phyloP scores from a whole-genome alignment of 2,329 filamentous ascomycete species.

The Phialophora chinensis region DNA sequence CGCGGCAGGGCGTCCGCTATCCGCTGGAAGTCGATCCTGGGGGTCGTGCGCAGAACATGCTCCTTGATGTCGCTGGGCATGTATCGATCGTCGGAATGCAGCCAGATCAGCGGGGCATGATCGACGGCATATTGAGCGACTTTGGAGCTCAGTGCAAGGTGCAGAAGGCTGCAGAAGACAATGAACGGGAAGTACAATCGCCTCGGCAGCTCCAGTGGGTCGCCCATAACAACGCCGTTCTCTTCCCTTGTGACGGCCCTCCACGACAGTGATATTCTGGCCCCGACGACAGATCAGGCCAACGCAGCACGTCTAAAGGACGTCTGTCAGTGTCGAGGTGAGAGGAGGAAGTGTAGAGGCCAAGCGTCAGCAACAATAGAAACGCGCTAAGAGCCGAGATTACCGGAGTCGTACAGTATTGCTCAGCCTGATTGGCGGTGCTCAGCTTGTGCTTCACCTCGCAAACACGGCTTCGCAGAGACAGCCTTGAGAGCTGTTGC shows the following conservation, averaged over 20 bases:
- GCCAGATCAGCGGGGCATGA: conserved; percentile 56
- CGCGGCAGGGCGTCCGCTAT: conserved; percentile 49
- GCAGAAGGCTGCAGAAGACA: background rate
- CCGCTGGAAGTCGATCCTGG: conserved; percentile 51
- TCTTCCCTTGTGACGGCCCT: background rate
- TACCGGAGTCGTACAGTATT: background rate
- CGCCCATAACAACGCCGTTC: background rate
- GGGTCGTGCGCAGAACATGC: conserved; percentile 55
- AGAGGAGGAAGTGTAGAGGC: background rate
- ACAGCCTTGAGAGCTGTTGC: too few relatives aligned
- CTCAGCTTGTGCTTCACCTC: too few relatives aligned
- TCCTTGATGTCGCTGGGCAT: conserved; percentile 56
- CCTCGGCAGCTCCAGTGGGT: background rate
- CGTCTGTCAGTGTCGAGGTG: background rate
- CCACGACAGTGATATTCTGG: background rate
- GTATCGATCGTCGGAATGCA: conserved; percentile 56
- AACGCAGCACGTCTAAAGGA: background rate
- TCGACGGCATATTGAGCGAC: background rate
- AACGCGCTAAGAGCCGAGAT: conserved; percentile 2
- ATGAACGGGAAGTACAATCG: background rate
- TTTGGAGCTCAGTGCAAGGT: background rate
- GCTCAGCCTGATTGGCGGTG: too few relatives aligned
- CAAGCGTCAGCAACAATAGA: background rate
- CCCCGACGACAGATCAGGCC: background rate
- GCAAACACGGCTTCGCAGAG: too few relatives aligned